Base-by-base conservation (phyloP, 306 rosid species). In the Cucurbita argyrosperma region DNA sequence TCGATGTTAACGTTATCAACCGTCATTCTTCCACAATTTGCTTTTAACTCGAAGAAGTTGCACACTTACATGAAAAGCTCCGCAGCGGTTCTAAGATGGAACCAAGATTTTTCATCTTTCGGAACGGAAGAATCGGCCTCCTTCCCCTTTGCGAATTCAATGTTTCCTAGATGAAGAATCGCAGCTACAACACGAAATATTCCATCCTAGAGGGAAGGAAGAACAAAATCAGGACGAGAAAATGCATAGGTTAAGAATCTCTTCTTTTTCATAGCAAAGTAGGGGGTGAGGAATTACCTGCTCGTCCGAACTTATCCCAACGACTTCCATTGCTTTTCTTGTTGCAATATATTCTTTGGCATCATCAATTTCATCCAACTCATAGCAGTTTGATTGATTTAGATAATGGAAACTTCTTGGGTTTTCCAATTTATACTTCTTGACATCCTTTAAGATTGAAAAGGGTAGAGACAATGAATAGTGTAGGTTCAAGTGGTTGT, bases 151-250 rank as follows among this genome's bases (percentile, higher is more conserved):
- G 91, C 76, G 86, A 95, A 95, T 78, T 95, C 97, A 80, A 95
- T 87, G 80, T 95, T 95, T 50, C 99, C 99, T 59, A 95, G 93
- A 83, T 95, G 99, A 83, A 95, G 87, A 83, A 95, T 82, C 66
- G 97, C 96, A 66, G 99, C 99, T 84, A 91, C 96, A 74, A 95
- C 99, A 80, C 90, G 96, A 85, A 95, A 95, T 87, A 95, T 95
- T 50, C 89, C 97, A 72, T 95, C 99, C 99, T 95, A 54, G 76
- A 71, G 30, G 43, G 37, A 74, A 58, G 65, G 45, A 60, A 65
- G 78, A 68, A 51, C 71, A 61, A 78, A 78, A 76, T 68, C 15
- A 71, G 55, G 3, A 55, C 7, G 39, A 47, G 45, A 50, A 49
- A 16, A 45, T 21, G 30, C 46, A 49, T 70, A 72, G 64, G 71